phyloP scores from a whole-genome alignment of 176 grass and related monocot genomes.

The Rhynchospora breviuscula region DNA sequence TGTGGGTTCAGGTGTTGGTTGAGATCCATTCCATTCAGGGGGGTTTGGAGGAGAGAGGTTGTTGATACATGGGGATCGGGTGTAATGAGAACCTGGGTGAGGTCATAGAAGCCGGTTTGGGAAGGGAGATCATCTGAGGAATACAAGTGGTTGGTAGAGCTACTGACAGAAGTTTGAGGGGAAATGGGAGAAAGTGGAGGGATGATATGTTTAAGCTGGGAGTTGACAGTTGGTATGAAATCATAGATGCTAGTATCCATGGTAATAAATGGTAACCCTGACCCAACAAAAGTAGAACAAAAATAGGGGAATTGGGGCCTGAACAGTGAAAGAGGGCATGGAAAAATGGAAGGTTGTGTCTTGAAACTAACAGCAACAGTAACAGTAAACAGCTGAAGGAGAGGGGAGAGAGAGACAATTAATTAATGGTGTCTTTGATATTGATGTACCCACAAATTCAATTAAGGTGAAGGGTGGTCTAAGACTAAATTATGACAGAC shows the following conservation, averaged over 20 bases:
- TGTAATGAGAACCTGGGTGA: background rate
- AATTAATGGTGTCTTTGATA: too few species aligned
- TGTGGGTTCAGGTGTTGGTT: background rate
- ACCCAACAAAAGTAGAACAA: too few species aligned
- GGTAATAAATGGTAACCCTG: background rate
- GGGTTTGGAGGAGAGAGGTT: constrained; percentile 10
- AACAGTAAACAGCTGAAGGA: too few species aligned
- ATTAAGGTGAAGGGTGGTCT: too few species aligned
- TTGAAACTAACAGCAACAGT: too few species aligned
- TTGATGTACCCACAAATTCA: too few species aligned
- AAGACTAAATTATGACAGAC: too few species aligned
- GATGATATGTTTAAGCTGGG: constrained; percentile 25
- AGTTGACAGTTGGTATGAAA: constrained; percentile 25
- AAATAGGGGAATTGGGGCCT: too few species aligned
- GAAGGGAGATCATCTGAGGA: background rate
- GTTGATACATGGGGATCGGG: background rate
- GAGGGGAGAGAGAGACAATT: too few species aligned
- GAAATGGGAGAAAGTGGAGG: constrained; percentile 1
- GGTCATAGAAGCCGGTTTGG: background rate
- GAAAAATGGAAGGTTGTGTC: too few species aligned
- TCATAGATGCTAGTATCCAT: constrained; percentile 58
- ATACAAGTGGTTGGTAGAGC: background rate
- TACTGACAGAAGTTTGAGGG: background rate
- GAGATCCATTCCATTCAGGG: background rate
- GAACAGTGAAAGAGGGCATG: too few species aligned